phyloP scores from a whole-genome alignment of 257 asterid genomes.

The Nemophila menziesii region DNA sequence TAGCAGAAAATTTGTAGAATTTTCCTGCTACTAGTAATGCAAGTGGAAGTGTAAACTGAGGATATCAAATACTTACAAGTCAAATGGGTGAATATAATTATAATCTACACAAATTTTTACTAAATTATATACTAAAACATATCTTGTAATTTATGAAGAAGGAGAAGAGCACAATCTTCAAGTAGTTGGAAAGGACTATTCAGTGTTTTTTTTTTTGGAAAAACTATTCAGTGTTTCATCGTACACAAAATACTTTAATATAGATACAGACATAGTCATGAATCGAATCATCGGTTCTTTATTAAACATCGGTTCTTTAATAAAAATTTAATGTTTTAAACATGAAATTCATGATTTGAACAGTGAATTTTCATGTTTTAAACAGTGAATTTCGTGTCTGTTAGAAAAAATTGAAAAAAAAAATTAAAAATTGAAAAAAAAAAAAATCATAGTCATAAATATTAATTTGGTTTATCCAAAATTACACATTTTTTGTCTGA shows the following conservation, averaged over 20 bases:
- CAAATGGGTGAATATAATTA: conserved; percentile 30
- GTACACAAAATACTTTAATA: conserved; percentile 78
- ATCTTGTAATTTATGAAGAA: conserved; percentile 14
- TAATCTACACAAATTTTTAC: background rate
- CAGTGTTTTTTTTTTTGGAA: no score
- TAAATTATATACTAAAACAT: conserved; percentile 1
- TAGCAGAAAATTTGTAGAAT: conserved; percentile 70
- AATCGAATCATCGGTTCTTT: conserved; percentile 85
- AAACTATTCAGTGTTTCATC: conserved; percentile 74
- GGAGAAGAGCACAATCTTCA: conserved; percentile 50
- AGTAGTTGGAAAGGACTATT: conserved; percentile 72
- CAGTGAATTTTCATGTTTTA: no score
- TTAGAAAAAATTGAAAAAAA: no score
- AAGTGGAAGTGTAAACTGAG: conserved; percentile 38
- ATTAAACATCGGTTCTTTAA: no score
- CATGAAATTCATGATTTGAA: no score
- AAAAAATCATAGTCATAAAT: no score
- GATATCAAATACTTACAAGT: conserved; percentile 61
- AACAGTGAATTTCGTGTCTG: no score
- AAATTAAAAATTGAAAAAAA: no score
- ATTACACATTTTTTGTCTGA: no score
- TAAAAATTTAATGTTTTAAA: no score
- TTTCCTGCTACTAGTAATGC: conserved; percentile 63
- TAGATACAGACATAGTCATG: conserved; percentile 79
- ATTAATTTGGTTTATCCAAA: no score